phyloP scores from a whole-genome alignment of 2,329 filamentous ascomycete genomes.

The Samsoniella hepiali region DNA sequence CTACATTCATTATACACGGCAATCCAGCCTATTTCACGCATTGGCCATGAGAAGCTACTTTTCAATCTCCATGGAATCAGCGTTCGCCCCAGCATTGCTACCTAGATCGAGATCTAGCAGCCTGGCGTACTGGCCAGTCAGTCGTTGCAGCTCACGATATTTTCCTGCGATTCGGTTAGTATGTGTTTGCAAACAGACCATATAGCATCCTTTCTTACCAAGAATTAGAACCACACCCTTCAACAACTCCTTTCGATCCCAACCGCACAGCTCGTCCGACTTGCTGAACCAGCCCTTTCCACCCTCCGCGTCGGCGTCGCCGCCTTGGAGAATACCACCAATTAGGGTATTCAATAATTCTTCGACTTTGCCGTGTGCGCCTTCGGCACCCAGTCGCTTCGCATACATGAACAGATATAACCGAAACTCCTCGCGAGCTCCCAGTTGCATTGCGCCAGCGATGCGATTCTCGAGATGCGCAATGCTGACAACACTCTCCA shows the following conservation, averaged over 20 bases:
- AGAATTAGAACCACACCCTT: constrained; percentile 91
- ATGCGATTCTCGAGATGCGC: constrained; percentile 94
- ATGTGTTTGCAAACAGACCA: neutral
- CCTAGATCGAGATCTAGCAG: constrained; percentile 63
- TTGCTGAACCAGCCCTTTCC: constrained; percentile 62
- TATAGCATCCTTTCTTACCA: constrained; percentile 56
- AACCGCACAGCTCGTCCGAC: constrained; percentile 78
- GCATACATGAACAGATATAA: constrained; percentile 98
- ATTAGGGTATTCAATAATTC: constrained; percentile 81
- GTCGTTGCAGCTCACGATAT: constrained; percentile 87
- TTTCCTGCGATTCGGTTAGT: constrained; percentile 62
- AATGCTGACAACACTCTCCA: constrained; percentile 88
- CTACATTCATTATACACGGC: constrained; percentile 14
- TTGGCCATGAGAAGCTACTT: constrained; percentile 21
- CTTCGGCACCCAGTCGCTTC: constrained; percentile 89
- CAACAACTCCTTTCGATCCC: constrained; percentile 81
- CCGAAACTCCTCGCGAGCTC: constrained; percentile 86
- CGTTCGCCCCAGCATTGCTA: constrained; percentile 40
- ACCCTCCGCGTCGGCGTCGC: constrained; percentile 40
- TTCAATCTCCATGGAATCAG: constrained; percentile 44
- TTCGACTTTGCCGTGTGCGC: constrained; percentile 82
- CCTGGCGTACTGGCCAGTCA: constrained; percentile 92
- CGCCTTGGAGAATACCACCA: constrained; percentile 62
- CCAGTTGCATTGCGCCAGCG: constrained; percentile 80
- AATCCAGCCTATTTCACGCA: constrained; percentile 3